Evolutionary conservation across 441 rosid genomes (phyloP).

Genomic region (Populus hybrid): DNA sequence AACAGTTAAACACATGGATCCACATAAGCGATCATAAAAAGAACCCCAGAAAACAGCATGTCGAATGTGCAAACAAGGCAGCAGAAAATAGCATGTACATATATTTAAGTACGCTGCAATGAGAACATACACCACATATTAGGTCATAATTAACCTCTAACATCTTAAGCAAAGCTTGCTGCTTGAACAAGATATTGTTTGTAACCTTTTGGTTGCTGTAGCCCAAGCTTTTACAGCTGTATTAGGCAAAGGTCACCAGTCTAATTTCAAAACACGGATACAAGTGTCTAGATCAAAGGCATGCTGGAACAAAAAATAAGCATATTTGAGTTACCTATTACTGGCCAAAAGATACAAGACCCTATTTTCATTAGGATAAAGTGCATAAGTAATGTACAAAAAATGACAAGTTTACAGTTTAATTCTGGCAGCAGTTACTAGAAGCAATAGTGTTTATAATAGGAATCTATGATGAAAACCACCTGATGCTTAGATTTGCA

Average conservation of each 20-base stretch:
- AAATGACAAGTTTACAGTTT: background rate
- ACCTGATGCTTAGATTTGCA: conserved; percentile 99
- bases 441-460: conserved; percentile 6
- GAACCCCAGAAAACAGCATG: background rate
- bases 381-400: background rate
- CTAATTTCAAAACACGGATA: background rate
- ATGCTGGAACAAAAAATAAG: background rate
- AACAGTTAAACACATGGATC: background rate
- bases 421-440: background rate
- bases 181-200: too few relatives aligned
- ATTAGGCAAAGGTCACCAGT: background rate
- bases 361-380: conserved; percentile 3
- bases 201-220: background rate
- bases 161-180: background rate
- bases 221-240: background rate
- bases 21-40: background rate
- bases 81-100: background rate
- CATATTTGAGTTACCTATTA: background rate
- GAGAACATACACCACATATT: background rate
- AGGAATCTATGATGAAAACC: conserved; percentile 19
- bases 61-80: background rate
- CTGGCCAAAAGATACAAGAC: background rate
- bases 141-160: background rate
- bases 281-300: background rate
- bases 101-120: background rate